phyloP scores from a whole-genome alignment of 306 rosid genomes.

The Cicer yamashitae region DNA sequence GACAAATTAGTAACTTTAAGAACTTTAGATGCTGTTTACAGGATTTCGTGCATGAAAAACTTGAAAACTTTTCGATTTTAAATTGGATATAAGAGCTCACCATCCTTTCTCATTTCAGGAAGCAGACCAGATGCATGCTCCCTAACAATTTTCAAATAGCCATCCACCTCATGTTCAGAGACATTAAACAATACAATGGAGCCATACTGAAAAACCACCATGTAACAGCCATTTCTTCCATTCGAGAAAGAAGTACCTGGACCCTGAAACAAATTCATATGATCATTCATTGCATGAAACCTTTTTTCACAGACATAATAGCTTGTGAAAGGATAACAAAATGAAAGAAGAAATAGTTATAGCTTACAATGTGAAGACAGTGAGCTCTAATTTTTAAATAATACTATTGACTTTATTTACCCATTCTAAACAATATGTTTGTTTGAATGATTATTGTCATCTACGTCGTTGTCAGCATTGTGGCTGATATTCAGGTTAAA shows the following conservation, averaged over 20 bases:
- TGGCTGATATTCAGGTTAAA: background rate
- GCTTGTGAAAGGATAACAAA: constrained; percentile 15
- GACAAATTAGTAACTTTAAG: background rate
- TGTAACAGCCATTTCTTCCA: constrained; percentile 74
- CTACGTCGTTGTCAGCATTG: background rate
- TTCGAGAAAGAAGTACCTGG: constrained; percentile 62
- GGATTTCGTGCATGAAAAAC: constrained; percentile 1
- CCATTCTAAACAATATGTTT: background rate
- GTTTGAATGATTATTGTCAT: background rate
- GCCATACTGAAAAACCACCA: constrained; percentile 98
- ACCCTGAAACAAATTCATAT: constrained; percentile 62
- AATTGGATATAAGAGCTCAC: constrained; percentile 56
- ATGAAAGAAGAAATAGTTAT: constrained; percentile 5
- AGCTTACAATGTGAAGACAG: background rate
- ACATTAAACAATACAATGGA: constrained; percentile 91
- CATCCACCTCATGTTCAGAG: constrained; percentile 75
- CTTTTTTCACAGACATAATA: constrained; percentile 15
- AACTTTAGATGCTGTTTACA: background rate
- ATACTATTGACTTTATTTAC: constrained; percentile 1
- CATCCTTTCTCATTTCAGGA: constrained; percentile 98
- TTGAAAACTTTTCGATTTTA: constrained; percentile 23
- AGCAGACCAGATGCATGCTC: constrained; percentile 84
- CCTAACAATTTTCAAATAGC: constrained; percentile 74
- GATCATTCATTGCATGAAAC: constrained; percentile 15
- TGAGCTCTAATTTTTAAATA: background rate